These are phyloP conservation scores for Cryoendolithus antarcticus DNA, from an alignment of 2,329 filamentous ascomycete genomes.

Conservation along the genomic window DNA sequence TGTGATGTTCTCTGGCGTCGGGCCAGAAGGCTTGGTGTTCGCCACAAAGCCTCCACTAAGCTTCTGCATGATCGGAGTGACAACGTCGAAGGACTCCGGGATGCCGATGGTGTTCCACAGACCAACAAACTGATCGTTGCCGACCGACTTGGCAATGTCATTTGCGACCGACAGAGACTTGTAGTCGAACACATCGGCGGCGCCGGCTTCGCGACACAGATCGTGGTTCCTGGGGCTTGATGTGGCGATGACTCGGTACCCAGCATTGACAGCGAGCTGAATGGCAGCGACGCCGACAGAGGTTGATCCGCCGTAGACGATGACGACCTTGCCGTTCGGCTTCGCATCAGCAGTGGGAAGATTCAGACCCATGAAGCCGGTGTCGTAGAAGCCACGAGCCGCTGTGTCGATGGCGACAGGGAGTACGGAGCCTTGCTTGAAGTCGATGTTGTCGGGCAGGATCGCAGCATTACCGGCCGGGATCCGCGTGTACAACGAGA, in stretches of 20 bases:
- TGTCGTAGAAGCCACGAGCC: constrained; percentile 10
- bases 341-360: constrained; percentile 9
- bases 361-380: constrained; percentile 9
- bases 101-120: constrained; percentile 20
- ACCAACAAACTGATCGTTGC: constrained; percentile 24
- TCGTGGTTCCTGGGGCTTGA: constrained; percentile 18
- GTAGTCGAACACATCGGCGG: constrained; percentile 19
- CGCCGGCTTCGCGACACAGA: constrained; percentile 13
- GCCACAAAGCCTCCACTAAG: constrained; percentile 6
- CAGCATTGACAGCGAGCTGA: constrained; percentile 19
- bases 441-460: constrained; percentile 25
- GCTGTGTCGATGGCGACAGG: constrained; percentile 30
- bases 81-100: constrained; percentile 1
- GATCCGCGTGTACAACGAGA: constrained; percentile 10
- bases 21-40: constrained; percentile 1
- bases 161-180: constrained; percentile 14
- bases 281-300: constrained; percentile 16
- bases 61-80: constrained; percentile 6
- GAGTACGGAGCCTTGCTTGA: constrained; percentile 21
- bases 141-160: constrained; percentile 25
- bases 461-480: constrained; percentile 20
- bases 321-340: constrained; percentile 19
- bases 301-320: constrained; percentile 20
- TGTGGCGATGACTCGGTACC: constrained; percentile 17
- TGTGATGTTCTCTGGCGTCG: neutral